A percentile compares a stretch with the other conserved stretches of the same genome.
Evolutionary conservation across 331 rosid species (phyloP).

Genomic region (Ulmus americana): DNA sequence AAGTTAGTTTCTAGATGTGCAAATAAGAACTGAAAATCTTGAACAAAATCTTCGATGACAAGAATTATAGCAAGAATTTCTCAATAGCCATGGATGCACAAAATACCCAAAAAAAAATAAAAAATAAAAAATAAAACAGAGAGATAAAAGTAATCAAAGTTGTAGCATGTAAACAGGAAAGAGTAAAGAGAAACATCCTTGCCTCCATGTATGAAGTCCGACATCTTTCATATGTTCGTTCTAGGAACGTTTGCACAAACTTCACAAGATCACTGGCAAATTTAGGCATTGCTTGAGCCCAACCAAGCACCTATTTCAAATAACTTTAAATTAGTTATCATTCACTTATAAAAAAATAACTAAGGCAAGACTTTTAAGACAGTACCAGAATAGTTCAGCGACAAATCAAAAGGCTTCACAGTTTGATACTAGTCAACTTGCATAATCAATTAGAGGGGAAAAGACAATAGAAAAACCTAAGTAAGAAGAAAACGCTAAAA

Average conservation of each 20-base stretch:
- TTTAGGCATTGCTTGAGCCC: conserved; percentile 99
- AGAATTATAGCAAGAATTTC: not conserved
- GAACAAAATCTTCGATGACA: not conserved
- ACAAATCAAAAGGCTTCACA: not conserved
- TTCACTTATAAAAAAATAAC: conserved; percentile 9
- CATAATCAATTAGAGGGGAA: conserved; percentile 3
- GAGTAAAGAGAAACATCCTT: conserved; percentile 17
- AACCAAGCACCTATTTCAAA: conserved; percentile 76
- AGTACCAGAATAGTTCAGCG: conserved; percentile 7
- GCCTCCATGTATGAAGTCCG: conserved; percentile 98
- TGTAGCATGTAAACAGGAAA: conserved; percentile 2
- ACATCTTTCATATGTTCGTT: conserved; percentile 94
- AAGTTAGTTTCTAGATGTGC: not conserved
- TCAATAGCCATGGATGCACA: not conserved
- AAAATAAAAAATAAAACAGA: not conserved
- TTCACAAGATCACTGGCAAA: conserved; percentile 83
- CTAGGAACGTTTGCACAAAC: conserved; percentile 91
- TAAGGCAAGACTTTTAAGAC: conserved; percentile 16
- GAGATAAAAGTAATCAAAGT: not conserved
- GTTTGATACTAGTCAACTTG: not conserved
- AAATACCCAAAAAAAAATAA: no score
- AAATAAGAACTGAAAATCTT: not conserved
- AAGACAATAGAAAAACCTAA: not conserved
- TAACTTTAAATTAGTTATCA: conserved; percentile 19
- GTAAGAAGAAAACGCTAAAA: conserved; percentile 16